Percentiles rank a stretch among this genome's conserved stretches.
These are phyloP conservation scores for Arabidopsis arenosa DNA, from an alignment of 345 rosid species.

Conservation along the genomic window DNA sequence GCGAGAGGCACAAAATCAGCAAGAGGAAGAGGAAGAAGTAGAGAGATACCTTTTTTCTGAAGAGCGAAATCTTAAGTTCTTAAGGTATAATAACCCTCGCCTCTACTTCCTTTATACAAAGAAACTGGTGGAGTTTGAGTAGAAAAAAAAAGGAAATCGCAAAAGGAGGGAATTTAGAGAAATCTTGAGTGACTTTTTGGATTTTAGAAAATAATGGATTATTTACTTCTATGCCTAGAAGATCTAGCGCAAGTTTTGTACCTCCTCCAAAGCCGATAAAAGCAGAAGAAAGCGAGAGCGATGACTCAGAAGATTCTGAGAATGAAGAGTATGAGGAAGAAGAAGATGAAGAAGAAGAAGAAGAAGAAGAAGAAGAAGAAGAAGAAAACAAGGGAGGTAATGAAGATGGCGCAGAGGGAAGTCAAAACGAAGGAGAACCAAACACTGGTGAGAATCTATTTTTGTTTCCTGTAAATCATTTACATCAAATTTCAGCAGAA, in stretches of 20 bases:
- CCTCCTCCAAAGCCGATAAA: conserved; percentile 76
- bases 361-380: conserved; percentile 46
- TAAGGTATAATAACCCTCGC: not conserved
- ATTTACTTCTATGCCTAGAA: conserved; percentile 43
- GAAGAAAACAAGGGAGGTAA: conserved; percentile 31
- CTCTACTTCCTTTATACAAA: not conserved
- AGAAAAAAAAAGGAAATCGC: not conserved
- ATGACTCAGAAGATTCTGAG: conserved; percentile 51
- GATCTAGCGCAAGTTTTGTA: conserved; percentile 62
- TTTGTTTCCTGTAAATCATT: not conserved
- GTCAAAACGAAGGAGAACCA: conserved; percentile 27
- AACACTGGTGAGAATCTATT: conserved; percentile 17
- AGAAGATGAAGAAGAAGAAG: conserved; percentile 36
- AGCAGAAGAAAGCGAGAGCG: conserved; percentile 55
- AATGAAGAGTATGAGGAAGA: conserved; percentile 43
- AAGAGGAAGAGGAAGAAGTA: too few species aligned
- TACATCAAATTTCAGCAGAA: not conserved
- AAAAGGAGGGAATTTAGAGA: not conserved
- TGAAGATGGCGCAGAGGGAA: conserved; percentile 8
- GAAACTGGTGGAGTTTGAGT: not conserved
- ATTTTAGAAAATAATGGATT: not conserved
- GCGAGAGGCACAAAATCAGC: not conserved
- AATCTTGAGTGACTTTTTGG: not conserved
- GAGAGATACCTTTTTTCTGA: not conserved
- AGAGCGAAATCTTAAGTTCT: not conserved